Base-by-base conservation (phyloP, 805 yeast species). In the Pichia exigua region DNA sequence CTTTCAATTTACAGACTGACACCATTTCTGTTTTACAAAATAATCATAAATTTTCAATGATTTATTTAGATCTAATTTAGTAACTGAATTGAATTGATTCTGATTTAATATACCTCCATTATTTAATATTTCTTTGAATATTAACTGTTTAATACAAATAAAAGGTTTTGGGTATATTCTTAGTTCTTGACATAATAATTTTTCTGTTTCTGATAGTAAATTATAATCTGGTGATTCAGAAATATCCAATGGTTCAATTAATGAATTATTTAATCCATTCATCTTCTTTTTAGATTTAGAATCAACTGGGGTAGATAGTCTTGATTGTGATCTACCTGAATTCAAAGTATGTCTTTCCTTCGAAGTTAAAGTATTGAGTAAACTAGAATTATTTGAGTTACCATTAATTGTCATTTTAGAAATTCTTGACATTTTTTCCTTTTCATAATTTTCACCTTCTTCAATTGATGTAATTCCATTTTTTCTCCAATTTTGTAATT, bases 151-250 rank as follows among this genome's bases (percentile, higher is more conserved):
- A 57, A 94, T 87, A 2, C 95, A 96, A 54, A 94, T 72, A 63
- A 92, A 94, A 3, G 98, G 95, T 65, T 94, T 92, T 17, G 99
- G 99, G 51, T 86, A 69, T 12, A 95, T 84, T 56, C 95, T 80
- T 55, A 95, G 73, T 46, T 82, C 85, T 5, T 91, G 76, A 69
- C 99, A 95, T 45, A 94, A 69, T 50, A 79, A 81, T 65, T 85
- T 92, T 65, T 94, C 99, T 51, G 88, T 96, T n/a, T 82, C 79
- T 1, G 95, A 85, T 46, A 94, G 71, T 51, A 94, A 69, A 42
- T 87, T 90, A 54, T 78, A 87, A 64, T 94, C 98, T 1, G 90
- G 79, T 0, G 96, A 83, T 57, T 82, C 85, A 45, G 83, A 76
- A 24, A 87, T 85, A 60, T 87, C 94, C 57, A 79, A 72, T 6